Evolutionary conservation across 768 basidiomycete species (phyloP), one percentile per base, ranked within the genome.

Genomic region (Lactarius pseudohatsudake): DNA sequence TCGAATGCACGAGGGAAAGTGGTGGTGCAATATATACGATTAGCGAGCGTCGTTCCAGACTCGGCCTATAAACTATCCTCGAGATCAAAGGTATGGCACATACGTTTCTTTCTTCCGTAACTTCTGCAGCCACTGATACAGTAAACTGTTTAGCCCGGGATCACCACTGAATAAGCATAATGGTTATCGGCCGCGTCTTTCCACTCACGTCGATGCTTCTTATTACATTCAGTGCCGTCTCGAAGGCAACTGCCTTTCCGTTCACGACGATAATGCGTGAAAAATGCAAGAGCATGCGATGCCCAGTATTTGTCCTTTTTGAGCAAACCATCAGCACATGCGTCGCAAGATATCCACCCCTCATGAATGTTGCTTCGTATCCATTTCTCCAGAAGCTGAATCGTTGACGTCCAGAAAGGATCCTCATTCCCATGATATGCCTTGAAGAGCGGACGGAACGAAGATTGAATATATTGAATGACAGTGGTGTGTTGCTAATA

Each of bases 321-420:
- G 13, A 53, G 50, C 26, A 59, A 50, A 60, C 28, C 3, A 32
- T 40, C 18, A 9, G n/a, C 13, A 22, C 22, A 26, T 30, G 13
- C 40, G 16, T 40, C 10, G 26, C 59, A 20, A 40, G 4, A 9
- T 54, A 10, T 30, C 30, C 30, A 32, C 60, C 36, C 57, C 65
- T 38, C 34, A 66, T 56, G 34, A 22, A 30, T 41, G 26, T 1
- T 38, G 13, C 26, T 30, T 43, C 45, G 41, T 56, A 36, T 38
- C 26, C 26, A 20, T 50, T 57, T 30, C 50, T 1, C 22, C 26
- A 53, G 45, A 59, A 30, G 28, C 30, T 53, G 10, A 34, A 22
- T 40, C n/a, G 11, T n/a, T 30, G 28, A 41, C 43, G 16, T 57
- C 65, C 18, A 20, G 36, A 58, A 62, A 57, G 8, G 65, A 66